Evolutionary conservation across 345 rosid species (phyloP), one percentile per base, ranked within the genome.

Genomic region (Camelina sativa): DNA sequence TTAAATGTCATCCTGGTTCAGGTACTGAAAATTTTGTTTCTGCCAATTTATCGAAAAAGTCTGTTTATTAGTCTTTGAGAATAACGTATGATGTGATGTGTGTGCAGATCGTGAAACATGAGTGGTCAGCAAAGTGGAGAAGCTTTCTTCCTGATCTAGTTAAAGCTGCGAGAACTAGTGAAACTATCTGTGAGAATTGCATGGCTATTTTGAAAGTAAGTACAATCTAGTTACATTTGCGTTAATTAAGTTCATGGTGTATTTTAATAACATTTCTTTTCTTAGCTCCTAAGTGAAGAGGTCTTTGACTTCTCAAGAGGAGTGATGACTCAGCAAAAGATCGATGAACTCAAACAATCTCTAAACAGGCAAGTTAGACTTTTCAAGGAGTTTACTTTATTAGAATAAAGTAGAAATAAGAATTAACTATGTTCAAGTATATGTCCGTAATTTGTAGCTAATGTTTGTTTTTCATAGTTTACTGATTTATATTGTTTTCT

Each of bases 261-360:
- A 38, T 52, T 41, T 59, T 19, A 43, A 16, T 76, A 68, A 80
- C 55, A 65, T 56, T 40, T 57, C 2, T 53, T 28, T 25, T 71
- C 23, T 25, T 89, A 95, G 99, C 98, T 95, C 70, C 83, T 95
- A 58, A 92, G 98, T 68, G 99, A 95, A 82, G 99, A 95, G 79
- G 99, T 95, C 66, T 95, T 95, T 84, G 99, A 95, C 83, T 95
- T 95, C 85, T 95, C 99, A 62, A 86, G 85, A 67, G 99, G 98
- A 70, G 98, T 92, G 82, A 90, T 95, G 98, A 95, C 98, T 60
- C 96, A 86, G 65, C 94, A 81, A 79, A 95, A 95, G 86, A 92
- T 95, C 59, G 87, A 89, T 79, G 98, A 90, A 80, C 86, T 95
- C 23, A 92, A 95, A 80, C 90, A 90, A 60, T 92, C 99, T 59